Conservation (phyloP, 2,329 filamentous ascomycete species). For the Aspergillus texensis region DNA sequence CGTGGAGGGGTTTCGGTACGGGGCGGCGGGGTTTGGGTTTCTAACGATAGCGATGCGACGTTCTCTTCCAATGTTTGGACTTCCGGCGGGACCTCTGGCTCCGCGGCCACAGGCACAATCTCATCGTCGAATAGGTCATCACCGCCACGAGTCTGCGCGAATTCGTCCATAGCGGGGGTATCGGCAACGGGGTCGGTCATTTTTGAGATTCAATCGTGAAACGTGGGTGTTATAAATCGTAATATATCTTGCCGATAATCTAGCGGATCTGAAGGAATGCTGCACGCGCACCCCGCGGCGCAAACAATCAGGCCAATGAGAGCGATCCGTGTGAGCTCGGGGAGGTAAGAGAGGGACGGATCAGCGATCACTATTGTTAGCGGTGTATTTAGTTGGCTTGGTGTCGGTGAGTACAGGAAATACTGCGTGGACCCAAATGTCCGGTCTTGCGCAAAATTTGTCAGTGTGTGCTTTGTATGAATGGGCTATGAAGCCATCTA, state of each 20-base stretch:
- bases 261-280: constrained; percentile 14
- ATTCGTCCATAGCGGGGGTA: constrained; percentile 45
- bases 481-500: background rate
- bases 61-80: constrained; percentile 18
- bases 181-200: constrained; percentile 19
- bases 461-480: background rate
- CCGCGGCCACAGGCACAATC: constrained; percentile 47
- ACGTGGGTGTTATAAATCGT: constrained; percentile 2
- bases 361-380: constrained; percentile 9
- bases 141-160: constrained; percentile 53
- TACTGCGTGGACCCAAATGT: background rate
- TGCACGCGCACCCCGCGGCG: constrained; percentile 22
- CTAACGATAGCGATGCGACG: constrained; percentile 13
- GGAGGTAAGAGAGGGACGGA: constrained; percentile 4
- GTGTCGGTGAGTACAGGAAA: background rate
- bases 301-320: constrained; percentile 22
- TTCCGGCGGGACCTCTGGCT: constrained; percentile 28
- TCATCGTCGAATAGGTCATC: constrained; percentile 56
- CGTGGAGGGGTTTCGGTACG: constrained; percentile 30
- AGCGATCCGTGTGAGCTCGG: constrained; percentile 26
- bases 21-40: constrained; percentile 13
- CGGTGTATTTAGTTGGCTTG: constrained; percentile 10
- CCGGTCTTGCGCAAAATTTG: background rate
- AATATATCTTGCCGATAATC: constrained; percentile 9
- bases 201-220: constrained; percentile 7